These are phyloP conservation scores for Terana coerulea DNA, from an alignment of 768 basidiomycete species.

Conservation along the genomic window DNA sequence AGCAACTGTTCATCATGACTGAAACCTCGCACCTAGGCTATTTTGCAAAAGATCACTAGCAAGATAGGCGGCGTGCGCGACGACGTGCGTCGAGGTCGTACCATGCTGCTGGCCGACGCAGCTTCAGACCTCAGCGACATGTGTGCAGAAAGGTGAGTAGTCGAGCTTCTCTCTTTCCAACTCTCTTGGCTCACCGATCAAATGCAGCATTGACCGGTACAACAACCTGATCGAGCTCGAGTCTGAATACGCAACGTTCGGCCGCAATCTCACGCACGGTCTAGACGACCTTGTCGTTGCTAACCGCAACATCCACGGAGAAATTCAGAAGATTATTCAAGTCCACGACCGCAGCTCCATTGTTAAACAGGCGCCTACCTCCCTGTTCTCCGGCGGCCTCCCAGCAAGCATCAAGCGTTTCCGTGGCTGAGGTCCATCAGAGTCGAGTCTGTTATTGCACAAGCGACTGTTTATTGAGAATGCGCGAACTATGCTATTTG, in stretches of 20 bases:
- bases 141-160: constrained; percentile 10
- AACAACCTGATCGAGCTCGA: constrained; percentile 15
- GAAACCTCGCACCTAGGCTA: constrained; percentile 1
- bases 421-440: neutral
- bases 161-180: neutral
- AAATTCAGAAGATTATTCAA: constrained; percentile 9
- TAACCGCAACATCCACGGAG: neutral
- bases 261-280: constrained; percentile 2
- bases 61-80: constrained; percentile 3
- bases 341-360: constrained; percentile 3
- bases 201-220: constrained; percentile 10
- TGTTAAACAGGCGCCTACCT: constrained; percentile 8
- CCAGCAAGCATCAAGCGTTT: constrained; percentile 4
- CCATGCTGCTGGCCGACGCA: constrained; percentile 8
- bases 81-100: constrained; percentile 2
- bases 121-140: constrained; percentile 8
- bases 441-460: too few species aligned
- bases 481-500: neutral
- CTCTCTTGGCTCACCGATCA: neutral
- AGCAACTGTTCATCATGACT: neutral
- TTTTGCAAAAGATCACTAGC: constrained; percentile 10
- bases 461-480: neutral
- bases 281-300: constrained; percentile 6
- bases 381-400: constrained; percentile 1
- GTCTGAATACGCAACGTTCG: constrained; percentile 15